phyloP scores from a whole-genome alignment of 2,329 filamentous ascomycete species.

The Pyrenophora graminea region DNA sequence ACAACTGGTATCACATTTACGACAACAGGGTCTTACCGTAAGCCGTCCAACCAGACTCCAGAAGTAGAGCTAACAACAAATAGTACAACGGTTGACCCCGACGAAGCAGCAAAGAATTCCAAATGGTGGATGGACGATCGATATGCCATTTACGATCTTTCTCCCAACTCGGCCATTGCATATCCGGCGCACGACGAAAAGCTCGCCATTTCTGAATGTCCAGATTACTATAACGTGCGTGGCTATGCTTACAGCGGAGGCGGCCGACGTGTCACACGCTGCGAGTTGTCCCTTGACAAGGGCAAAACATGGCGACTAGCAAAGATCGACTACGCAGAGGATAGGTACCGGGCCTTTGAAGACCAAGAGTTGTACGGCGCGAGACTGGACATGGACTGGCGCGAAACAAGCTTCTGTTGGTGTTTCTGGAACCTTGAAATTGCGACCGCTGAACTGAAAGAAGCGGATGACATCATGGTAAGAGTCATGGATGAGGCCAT shows the following conservation, averaged over 20 bases:
- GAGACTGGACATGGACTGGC: conserved; percentile 76
- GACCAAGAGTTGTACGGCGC: conserved; percentile 74
- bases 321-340: conserved; percentile 80
- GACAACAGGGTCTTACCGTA: conserved; percentile 85
- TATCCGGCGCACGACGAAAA: conserved; percentile 79
- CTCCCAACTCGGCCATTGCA: conserved; percentile 80
- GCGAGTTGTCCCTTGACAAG: conserved; percentile 82
- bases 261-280: conserved; percentile 78
- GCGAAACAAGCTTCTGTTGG: conserved; percentile 86
- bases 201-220: conserved; percentile 56
- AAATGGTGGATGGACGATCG: conserved; percentile 86
- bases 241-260: conserved; percentile 91
- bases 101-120: conserved; percentile 73
- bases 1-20: conserved; percentile 95
- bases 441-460: conserved; percentile 62
- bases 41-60: conserved; percentile 23
- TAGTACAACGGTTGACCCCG: conserved; percentile 78
- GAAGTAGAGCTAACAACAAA: conserved; percentile 2
- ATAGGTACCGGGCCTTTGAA: conserved; percentile 72
- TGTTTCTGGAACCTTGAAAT: conserved; percentile 85
- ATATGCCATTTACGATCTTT: conserved; percentile 92
- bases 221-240: conserved; percentile 65
- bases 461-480: conserved; percentile 74
- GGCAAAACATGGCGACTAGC: conserved; percentile 80
- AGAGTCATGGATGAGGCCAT: conserved; percentile 89